phyloP scores from a whole-genome alignment of 2,329 filamentous ascomycete species.

The Fusarium tricinctum region DNA sequence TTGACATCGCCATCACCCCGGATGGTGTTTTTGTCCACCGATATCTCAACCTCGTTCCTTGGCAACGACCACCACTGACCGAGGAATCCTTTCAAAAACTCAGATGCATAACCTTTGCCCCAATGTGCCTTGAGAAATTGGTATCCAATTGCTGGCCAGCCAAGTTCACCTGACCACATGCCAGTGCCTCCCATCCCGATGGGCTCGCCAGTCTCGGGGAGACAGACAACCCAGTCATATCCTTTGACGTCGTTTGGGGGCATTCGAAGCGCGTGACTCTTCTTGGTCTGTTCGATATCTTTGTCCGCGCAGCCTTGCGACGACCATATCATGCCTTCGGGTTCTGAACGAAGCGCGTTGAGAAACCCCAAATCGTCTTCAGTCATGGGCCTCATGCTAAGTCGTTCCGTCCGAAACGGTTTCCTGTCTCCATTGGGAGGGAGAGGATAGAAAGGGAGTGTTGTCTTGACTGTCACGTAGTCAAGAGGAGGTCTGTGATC shows the following conservation, averaged over 20 bases:
- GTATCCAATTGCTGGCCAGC: constrained; percentile 73
- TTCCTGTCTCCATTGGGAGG: constrained; percentile 57
- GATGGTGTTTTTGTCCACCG: constrained; percentile 59
- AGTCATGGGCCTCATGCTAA: constrained; percentile 66
- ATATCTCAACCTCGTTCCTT: constrained; percentile 59
- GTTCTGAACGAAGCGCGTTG: constrained; percentile 67
- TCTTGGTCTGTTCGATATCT: constrained; percentile 60
- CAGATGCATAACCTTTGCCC: constrained; percentile 70
- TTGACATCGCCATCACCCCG: constrained; percentile 48
- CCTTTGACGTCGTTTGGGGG: constrained; percentile 64
- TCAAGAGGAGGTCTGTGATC: constrained; percentile 43
- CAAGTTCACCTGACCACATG: constrained; percentile 53
- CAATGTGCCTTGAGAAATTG: constrained; percentile 67
- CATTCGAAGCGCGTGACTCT: constrained; percentile 58
- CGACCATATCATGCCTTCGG: constrained; percentile 75
- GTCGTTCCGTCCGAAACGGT: constrained; percentile 64
- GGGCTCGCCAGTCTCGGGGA: constrained; percentile 62
- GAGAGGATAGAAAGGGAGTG: constrained; percentile 60
- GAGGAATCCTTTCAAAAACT: constrained; percentile 66
- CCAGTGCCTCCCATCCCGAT: constrained; percentile 65
- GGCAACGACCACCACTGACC: constrained; percentile 64
- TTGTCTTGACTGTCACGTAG: constrained; percentile 62
- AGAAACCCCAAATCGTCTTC: constrained; percentile 65
- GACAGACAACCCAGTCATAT: constrained; percentile 70
- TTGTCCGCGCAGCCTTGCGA: constrained; percentile 58